Evolutionary conservation across 768 basidiomycete species (phyloP).

Genomic region (Filobasidium wieringae): DNA sequence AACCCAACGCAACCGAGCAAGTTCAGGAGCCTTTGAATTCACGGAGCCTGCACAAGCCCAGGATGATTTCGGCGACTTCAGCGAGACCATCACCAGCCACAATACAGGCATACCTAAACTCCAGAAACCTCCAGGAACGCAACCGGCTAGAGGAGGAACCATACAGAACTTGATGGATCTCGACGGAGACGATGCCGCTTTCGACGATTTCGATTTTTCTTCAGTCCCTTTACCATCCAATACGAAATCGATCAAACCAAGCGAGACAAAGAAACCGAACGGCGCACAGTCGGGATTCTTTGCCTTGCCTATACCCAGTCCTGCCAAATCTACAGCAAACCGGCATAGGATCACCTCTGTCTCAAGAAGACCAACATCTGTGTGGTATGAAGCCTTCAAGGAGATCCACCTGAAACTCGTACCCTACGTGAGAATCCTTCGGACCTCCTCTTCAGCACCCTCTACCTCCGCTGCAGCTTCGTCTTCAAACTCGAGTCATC

Average conservation of each 20-base stretch:
- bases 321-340: neutral
- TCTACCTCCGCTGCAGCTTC: constrained; percentile 55
- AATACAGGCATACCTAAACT: neutral
- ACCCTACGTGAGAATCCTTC: constrained; percentile 39
- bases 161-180: constrained; percentile 34
- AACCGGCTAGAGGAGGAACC: neutral
- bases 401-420: constrained; percentile 32
- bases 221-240: constrained; percentile 35
- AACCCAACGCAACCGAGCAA: neutral
- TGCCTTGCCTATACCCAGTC: constrained; percentile 19
- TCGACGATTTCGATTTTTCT: constrained; percentile 14
- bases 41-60: constrained; percentile 44
- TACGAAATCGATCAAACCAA: constrained; percentile 9
- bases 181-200: too few species aligned
- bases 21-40: constrained; percentile 28
- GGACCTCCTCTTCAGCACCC: constrained; percentile 50
- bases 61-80: constrained; percentile 85
- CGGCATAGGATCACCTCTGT: neutral
- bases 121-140: neutral
- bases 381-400: constrained; percentile 32
- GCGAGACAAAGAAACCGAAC: neutral
- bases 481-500: neutral
- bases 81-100: constrained; percentile 30
- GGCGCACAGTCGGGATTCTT: constrained; percentile 36
- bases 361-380: constrained; percentile 12